Evolutionary conservation across 345 rosid genomes (phyloP).

Genomic region (Pistacia integerrima): DNA sequence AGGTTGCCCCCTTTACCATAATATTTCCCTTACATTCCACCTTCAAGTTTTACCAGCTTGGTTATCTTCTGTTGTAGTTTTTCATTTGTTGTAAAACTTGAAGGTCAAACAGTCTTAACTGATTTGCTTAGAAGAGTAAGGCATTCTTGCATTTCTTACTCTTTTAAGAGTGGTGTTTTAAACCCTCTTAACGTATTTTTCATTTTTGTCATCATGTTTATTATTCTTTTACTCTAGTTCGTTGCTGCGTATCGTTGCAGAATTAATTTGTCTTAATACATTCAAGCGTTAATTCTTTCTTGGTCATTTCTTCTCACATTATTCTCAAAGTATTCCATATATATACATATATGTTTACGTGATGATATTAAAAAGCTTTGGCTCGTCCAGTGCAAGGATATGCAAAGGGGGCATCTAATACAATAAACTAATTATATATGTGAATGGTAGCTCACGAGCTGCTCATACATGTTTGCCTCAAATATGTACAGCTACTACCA

Average conservation of each 20-base stretch:
- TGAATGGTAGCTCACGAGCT: too few relatives aligned
- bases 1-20: too few relatives aligned
- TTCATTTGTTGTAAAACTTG: not conserved
- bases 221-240: not conserved
- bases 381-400: constrained; percentile 80
- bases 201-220: not conserved
- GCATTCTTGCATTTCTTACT: not conserved
- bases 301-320: not conserved
- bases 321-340: not conserved
- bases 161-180: not conserved
- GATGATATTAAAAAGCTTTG: not conserved
- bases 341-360: not conserved
- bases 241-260: not conserved
- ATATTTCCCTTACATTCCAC: not conserved
- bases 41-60: not conserved
- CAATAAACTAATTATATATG: too few relatives aligned
- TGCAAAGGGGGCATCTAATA: constrained; percentile 77
- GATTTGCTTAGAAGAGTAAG: not conserved
- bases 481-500: constrained; percentile 48
- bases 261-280: not conserved
- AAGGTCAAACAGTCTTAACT: not conserved
- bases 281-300: not conserved
- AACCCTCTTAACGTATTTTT: not conserved
- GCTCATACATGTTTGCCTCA: constrained; percentile 8
- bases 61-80: not conserved